These are phyloP conservation scores for Amanita thiersii DNA, from an alignment of 768 basidiomycete species.

Conservation along the genomic window DNA sequence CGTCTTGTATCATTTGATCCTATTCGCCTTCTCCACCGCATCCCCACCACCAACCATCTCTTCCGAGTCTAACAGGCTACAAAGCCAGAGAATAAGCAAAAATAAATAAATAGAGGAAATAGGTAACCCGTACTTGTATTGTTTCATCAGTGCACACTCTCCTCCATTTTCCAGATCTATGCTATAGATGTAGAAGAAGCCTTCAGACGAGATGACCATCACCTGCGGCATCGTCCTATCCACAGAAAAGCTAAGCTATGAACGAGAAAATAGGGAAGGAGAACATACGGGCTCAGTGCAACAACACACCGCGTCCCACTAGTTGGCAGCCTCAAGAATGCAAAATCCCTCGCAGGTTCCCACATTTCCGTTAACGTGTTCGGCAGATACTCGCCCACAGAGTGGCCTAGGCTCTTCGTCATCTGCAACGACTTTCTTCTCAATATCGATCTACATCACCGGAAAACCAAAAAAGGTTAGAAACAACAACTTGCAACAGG, in stretches of 20 bases:
- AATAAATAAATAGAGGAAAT: no score
- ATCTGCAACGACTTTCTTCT: slow-evolving; percentile 67
- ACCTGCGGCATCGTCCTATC: slow-evolving; percentile 87
- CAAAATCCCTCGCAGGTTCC: slow-evolving; percentile 95
- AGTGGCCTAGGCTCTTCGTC: slow-evolving; percentile 68
- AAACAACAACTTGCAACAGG: not conserved
- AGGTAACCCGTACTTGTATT: slow-evolving; percentile 54
- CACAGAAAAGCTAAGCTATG: not conserved
- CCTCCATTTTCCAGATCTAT: slow-evolving; percentile 96
- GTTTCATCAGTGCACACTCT: slow-evolving; percentile 91
- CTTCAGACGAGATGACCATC: slow-evolving; percentile 94
- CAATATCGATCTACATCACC: slow-evolving; percentile 33
- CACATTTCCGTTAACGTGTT: slow-evolving; percentile 90
- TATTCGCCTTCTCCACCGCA: not conserved
- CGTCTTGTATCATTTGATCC: slow-evolving; percentile 1
- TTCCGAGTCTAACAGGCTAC: slow-evolving; percentile 5
- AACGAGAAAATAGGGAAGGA: not conserved
- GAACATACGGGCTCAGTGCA: slow-evolving; percentile 35
- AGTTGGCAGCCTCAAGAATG: slow-evolving; percentile 76
- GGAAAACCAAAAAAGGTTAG: slow-evolving; percentile 2
- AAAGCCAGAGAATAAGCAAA: not conserved
- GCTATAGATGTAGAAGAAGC: slow-evolving; percentile 91
- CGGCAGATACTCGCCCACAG: slow-evolving; percentile 80
- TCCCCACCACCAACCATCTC: not conserved
- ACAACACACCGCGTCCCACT: slow-evolving; percentile 79